These are phyloP conservation scores for Luvunga scandens DNA, from an alignment of 345 rosid genomes.

Conservation along the genomic window DNA sequence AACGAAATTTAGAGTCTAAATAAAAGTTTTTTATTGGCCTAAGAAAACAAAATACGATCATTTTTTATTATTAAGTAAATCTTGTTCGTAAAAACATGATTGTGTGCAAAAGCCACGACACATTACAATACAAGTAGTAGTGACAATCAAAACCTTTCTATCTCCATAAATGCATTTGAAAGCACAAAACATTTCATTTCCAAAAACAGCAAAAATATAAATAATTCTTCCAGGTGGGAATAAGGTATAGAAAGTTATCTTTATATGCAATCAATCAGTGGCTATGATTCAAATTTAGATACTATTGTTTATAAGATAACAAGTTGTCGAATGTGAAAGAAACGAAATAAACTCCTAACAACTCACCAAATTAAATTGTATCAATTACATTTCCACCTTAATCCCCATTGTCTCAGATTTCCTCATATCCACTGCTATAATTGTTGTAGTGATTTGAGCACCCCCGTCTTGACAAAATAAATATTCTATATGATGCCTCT, in stretches of 20 bases:
- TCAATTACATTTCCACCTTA: background rate
- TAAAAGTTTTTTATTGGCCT: background rate
- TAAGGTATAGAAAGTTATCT: background rate
- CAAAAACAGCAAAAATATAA: background rate
- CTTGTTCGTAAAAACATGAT: background rate
- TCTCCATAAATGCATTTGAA: slow-evolving; percentile 10
- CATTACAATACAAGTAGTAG: background rate
- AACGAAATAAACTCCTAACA: background rate
- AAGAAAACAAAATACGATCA: background rate
- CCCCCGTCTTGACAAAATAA: background rate
- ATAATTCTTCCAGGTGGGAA: background rate
- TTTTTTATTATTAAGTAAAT: background rate
- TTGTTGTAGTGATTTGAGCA: slow-evolving; percentile 2
- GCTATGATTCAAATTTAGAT: background rate
- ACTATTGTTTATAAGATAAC: background rate
- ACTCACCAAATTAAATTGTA: slow-evolving; percentile 8
- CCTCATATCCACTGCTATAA: background rate
- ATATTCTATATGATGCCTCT: background rate
- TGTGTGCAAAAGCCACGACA: background rate
- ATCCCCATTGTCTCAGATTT: background rate
- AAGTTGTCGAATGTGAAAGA: background rate
- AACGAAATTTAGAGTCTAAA: background rate
- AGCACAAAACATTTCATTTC: background rate
- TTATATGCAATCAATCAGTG: background rate
- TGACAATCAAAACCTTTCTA: background rate